Evolutionary conservation across 495 filamentous ascomycete species (phyloP).

Genomic region (Podospora sp.): DNA sequence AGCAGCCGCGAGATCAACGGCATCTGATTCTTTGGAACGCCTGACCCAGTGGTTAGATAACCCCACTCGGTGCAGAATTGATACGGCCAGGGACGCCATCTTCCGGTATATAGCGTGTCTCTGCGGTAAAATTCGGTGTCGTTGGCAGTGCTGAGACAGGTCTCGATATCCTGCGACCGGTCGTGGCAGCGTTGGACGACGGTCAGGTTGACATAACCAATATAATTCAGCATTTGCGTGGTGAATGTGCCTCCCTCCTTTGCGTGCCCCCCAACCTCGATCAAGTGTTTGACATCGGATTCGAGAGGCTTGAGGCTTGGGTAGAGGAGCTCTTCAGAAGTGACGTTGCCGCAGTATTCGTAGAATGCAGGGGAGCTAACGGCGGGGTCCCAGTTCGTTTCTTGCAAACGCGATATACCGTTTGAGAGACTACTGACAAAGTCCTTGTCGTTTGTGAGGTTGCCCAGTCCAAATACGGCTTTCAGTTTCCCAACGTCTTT

Average conservation of each 20-base stretch:
- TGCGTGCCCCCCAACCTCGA: slow-evolving; percentile 59
- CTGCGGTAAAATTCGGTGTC: slow-evolving; percentile 54
- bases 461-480: slow-evolving; percentile 57
- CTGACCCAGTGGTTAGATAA: slow-evolving; percentile 67
- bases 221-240: slow-evolving; percentile 64
- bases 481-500: slow-evolving; percentile 58
- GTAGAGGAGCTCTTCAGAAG: slow-evolving; percentile 49
- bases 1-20: slow-evolving; percentile 68
- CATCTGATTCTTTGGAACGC: slow-evolving; percentile 57
- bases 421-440: slow-evolving; percentile 60
- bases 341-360: slow-evolving; percentile 63
- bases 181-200: slow-evolving; percentile 28
- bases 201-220: slow-evolving; percentile 61
- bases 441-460: slow-evolving; percentile 60
- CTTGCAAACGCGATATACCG: slow-evolving; percentile 60
- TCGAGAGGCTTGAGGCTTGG: slow-evolving; percentile 41
- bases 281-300: slow-evolving; percentile 49
- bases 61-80: slow-evolving; percentile 65
- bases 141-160: slow-evolving; percentile 54
- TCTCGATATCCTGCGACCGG: slow-evolving; percentile 45
- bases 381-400: slow-evolving; percentile 70
- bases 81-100: slow-evolving; percentile 64
- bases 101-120: slow-evolving; percentile 48
- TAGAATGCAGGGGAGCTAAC: slow-evolving; percentile 56
- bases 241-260: slow-evolving; percentile 50